Evolutionary conservation across 2,329 filamentous ascomycete genomes (phyloP).

Genomic region (Exophiala sp.): DNA sequence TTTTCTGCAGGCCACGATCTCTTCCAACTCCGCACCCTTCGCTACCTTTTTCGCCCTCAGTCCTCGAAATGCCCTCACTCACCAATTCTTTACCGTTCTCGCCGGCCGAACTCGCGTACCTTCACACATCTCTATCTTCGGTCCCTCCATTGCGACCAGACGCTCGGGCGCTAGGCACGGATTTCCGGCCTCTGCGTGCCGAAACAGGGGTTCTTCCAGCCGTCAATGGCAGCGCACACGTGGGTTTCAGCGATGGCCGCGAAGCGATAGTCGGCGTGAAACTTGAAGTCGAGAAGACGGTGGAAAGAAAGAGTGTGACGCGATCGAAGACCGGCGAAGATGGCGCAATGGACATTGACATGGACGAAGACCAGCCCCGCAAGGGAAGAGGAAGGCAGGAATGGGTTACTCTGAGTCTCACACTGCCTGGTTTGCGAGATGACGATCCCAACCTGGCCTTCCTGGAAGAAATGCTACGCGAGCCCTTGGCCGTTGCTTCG

Average conservation of each 20-base stretch:
- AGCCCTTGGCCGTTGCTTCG: slow-evolving; percentile 65
- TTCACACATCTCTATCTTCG: slow-evolving; percentile 78
- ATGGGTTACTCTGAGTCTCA: slow-evolving; percentile 87
- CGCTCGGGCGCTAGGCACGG: slow-evolving; percentile 63
- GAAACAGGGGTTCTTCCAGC: slow-evolving; percentile 85
- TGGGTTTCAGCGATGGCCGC: slow-evolving; percentile 91
- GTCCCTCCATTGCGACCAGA: slow-evolving; percentile 83
- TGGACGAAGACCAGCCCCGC: slow-evolving; percentile 27
- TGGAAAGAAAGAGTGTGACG: neutral
- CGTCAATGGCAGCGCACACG: slow-evolving; percentile 84
- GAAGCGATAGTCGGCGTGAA: slow-evolving; percentile 96
- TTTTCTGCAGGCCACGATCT: neutral
- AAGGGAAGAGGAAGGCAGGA: slow-evolving; percentile 46
- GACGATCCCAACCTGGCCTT: slow-evolving; percentile 88
- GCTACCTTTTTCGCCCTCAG: neutral
- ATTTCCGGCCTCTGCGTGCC: slow-evolving; percentile 85
- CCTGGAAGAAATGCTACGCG: slow-evolving; percentile 77
- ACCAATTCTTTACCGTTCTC: slow-evolving; percentile 60
- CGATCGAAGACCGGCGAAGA: slow-evolving; percentile 22
- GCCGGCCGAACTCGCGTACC: slow-evolving; percentile 91
- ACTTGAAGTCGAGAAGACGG: slow-evolving; percentile 79
- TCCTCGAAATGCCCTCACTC: slow-evolving; percentile 17
- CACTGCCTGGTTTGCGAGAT: slow-evolving; percentile 84
- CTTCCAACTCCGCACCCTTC: neutral
- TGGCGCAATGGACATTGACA: slow-evolving; percentile 9